Evolutionary conservation across 495 filamentous ascomycete genomes (phyloP), one percentile per base, ranked within the genome.

Genomic region (Durotheca rogersii): DNA sequence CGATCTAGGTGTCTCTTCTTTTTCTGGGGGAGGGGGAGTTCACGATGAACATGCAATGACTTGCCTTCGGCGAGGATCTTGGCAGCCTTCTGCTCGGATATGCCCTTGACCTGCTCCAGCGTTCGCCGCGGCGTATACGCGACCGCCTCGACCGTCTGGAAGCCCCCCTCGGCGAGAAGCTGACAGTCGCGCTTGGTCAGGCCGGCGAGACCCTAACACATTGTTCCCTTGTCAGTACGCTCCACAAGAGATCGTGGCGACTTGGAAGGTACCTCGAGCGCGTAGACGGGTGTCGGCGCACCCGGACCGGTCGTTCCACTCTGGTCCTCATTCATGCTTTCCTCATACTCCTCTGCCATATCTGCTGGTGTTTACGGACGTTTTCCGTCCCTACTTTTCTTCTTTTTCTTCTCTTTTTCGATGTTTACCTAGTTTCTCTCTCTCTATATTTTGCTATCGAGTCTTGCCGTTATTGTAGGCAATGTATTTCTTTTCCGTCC

Each of bases 101-200:
- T 96, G 47, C 92, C 92, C 68, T 97, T 97, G 64, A 98, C 90
- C 56, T 92, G 89, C 60, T 97, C 91, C 7, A 98, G 70, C 21
- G 86, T 67, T 60, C 91, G 81, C 55, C 84, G 83, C 5, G 94
- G 92, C 72, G 93, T 96, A 67, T 97, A 98, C 25, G 93, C 93
- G 29, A 98, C 84, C 0, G 90, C 83, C 67, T 98, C 93, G 14
- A 98, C 89, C 3, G 93, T 98, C 65, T 96, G 85, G 61, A 83
- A 98, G 2, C 93, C 93, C 19, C 87, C 92, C 66, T 97, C 93
- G 21, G 94, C 72, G 21, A 97, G 80, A 31, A 94, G 73, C 64
- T 97, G 92, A 59, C 96, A 94, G 66, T 98, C 93, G 45, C 93
- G 81, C 20, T 88, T 88, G n/a, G 88, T 94, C 50, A 98, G 73